phyloP scores from a whole-genome alignment of 257 asterid species.

The Coffea canephora region DNA sequence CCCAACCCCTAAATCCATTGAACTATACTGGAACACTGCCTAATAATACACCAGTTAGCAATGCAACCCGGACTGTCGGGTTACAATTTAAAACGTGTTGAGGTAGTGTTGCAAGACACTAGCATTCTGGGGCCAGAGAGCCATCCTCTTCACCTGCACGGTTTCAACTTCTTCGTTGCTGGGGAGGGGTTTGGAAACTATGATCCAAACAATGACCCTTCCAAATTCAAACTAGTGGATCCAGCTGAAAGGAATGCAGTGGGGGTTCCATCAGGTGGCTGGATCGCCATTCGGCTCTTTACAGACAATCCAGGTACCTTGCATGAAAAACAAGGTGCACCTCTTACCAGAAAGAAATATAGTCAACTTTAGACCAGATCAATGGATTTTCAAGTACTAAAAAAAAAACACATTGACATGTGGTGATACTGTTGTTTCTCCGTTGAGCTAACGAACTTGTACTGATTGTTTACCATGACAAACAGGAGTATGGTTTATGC shows the following conservation, averaged over 20 bases:
- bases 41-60: slow-evolving; percentile 52
- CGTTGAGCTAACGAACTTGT: neutral
- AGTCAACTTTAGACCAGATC: neutral
- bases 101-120: slow-evolving; percentile 60
- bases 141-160: slow-evolving; percentile 77
- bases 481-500: slow-evolving; percentile 75
- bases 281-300: slow-evolving; percentile 63
- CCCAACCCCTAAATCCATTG: slow-evolving; percentile 41
- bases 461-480: slow-evolving; percentile 7
- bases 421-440: neutral
- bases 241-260: slow-evolving; percentile 71
- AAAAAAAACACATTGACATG: no score
- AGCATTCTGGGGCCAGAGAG: slow-evolving; percentile 72
- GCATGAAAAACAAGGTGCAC: neutral
- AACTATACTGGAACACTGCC: slow-evolving; percentile 70
- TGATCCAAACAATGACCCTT: slow-evolving; percentile 48
- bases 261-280: slow-evolving; percentile 69
- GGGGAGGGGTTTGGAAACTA: slow-evolving; percentile 66
- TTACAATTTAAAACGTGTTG: slow-evolving; percentile 61
- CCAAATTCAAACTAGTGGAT: slow-evolving; percentile 53
- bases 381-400: neutral
- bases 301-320: slow-evolving; percentile 65
- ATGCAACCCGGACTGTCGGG: slow-evolving; percentile 42
- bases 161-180: slow-evolving; percentile 61
- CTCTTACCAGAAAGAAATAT: neutral